Conservation (phyloP, 345 rosid species). For the thale cress (Arabidopsis thaliana) region TAIR10.1 NC_003075.7:6231501-6232000, state of each 20-base stretch:
- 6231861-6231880: not conserved
- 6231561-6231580: no score
- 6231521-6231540: not conserved
- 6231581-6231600: no score
- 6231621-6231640: not conserved
- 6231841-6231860: no score
- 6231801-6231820: not conserved
- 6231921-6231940: constrained; percentile 45
- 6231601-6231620: not conserved
- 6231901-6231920: not conserved
- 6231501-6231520: not conserved
- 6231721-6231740: not conserved
- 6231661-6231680: not conserved
- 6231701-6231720: not conserved
- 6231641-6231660: not conserved
- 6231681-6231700: not conserved
- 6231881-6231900: not conserved
- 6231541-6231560: not conserved
- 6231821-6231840: not conserved
- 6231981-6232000: constrained; percentile 67
- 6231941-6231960: constrained; percentile 85
- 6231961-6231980: constrained; percentile 87
- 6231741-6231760: not conserved
- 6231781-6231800: not conserved
- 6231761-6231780: not conserved